Evolutionary conservation across 805 yeast species (phyloP).

Genomic region (Grigorovia transvaalensis): DNA sequence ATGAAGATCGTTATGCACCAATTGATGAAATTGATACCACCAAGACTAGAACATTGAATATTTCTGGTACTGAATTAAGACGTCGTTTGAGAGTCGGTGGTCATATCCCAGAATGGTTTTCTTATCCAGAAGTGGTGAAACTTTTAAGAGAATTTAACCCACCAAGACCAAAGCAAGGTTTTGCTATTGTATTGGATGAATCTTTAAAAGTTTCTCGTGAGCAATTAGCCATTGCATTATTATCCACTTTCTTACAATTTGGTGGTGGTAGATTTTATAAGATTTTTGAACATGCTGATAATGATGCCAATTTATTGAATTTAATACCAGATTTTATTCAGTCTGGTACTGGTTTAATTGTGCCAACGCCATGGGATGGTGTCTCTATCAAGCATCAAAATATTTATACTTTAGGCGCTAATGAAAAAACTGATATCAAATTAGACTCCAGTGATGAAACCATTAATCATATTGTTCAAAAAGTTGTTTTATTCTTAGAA

Average conservation of each 20-base stretch:
- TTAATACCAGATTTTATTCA: constrained; percentile 33
- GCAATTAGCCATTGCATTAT: constrained; percentile 70
- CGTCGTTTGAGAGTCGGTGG: constrained; percentile 77
- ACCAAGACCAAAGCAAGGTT: constrained; percentile 84
- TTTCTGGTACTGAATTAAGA: constrained; percentile 91
- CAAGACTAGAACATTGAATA: constrained; percentile 73
- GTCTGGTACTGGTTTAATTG: constrained; percentile 87
- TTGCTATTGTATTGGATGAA: constrained; percentile 60
- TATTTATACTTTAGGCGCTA: constrained; percentile 36
- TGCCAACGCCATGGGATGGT: constrained; percentile 30
- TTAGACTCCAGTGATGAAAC: constrained; percentile 45
- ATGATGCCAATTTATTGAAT: constrained; percentile 63
- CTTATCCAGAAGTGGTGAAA: constrained; percentile 90
- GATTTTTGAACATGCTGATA: constrained; percentile 39
- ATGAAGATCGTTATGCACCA: constrained; percentile 90
- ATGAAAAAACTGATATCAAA: constrained; percentile 47
- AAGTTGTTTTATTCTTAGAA: constrained; percentile 61
- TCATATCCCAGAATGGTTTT: constrained; percentile 92
- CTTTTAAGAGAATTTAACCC: constrained; percentile 89
- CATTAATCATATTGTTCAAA: constrained; percentile 62
- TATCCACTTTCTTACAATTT: constrained; percentile 82
- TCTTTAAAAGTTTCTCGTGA: constrained; percentile 48
- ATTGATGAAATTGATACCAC: constrained; percentile 74
- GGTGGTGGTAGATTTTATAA: constrained; percentile 71
- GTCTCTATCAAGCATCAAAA: constrained; percentile 13